Evolutionary conservation across 306 rosid species (phyloP).

Genomic region (Quillaja saponaria): DNA sequence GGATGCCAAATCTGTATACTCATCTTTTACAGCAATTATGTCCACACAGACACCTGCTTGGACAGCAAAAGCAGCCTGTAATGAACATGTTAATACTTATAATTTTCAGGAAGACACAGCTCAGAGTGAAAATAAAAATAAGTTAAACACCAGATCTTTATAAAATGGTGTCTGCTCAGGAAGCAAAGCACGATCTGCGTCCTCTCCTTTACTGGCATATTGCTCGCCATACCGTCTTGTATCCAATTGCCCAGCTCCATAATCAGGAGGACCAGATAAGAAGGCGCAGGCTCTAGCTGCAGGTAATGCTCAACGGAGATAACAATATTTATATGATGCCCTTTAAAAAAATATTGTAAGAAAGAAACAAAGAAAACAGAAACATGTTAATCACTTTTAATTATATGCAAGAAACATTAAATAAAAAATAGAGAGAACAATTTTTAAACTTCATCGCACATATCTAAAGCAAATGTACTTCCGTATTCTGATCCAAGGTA

Average conservation of each 20-base stretch:
- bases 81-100: conserved; percentile 43
- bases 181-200: conserved; percentile 94
- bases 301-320: conserved; percentile 35
- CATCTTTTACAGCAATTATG: conserved; percentile 94
- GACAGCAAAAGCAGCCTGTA: conserved; percentile 95
- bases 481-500: conserved; percentile 98
- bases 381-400: not conserved
- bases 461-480: conserved; percentile 92
- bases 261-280: conserved; percentile 94
- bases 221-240: conserved; percentile 94
- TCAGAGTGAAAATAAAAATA: conserved; percentile 19
- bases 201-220: conserved; percentile 98
- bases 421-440: conserved; percentile 25
- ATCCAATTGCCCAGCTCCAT: conserved; percentile 93
- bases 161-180: conserved; percentile 97
- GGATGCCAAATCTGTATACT: conserved; percentile 95
- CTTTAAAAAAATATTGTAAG: conserved; percentile 13
- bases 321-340: conserved; percentile 25
- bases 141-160: conserved; percentile 72
- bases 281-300: conserved; percentile 96
- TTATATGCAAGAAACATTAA: not conserved
- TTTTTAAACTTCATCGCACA: conserved; percentile 32
- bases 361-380: conserved; percentile 5
- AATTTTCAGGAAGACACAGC: conserved; percentile 26
- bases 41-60: conserved; percentile 98